Evolutionary conservation across 148 eudicot genomes (phyloP).

Genomic region (Cornus kousa): DNA sequence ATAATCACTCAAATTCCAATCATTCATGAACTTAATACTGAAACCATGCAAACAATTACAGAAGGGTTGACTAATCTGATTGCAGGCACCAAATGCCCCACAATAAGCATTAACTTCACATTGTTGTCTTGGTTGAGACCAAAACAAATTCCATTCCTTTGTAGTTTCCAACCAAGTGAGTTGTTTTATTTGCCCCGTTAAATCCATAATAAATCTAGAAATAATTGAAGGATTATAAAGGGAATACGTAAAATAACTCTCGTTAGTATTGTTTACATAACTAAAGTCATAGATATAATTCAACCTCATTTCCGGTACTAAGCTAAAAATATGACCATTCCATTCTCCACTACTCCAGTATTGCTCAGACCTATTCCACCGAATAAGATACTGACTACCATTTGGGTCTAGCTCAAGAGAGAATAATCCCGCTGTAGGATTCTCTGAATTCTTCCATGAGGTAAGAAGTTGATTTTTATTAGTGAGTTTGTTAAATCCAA

Average conservation of each 20-base stretch:
- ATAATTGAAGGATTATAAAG: conserved; percentile 27
- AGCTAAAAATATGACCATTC: conserved; percentile 45
- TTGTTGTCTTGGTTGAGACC: conserved; percentile 59
- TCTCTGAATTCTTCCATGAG: conserved; percentile 52
- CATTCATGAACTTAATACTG: conserved; percentile 9
- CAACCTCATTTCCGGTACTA: conserved; percentile 55
- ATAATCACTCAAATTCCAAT: conserved; percentile 50
- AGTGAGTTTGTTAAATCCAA: conserved; percentile 30
- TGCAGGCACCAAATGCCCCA: conserved; percentile 52
- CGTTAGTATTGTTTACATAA: conserved; percentile 39
- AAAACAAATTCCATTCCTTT: conserved; percentile 47
- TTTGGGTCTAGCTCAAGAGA: conserved; percentile 37
- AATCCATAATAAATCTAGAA: conserved; percentile 54
- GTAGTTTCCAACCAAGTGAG: conserved; percentile 34
- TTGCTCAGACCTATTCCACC: conserved; percentile 34
- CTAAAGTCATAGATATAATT: conserved; percentile 49
- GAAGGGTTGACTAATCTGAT: conserved; percentile 28
- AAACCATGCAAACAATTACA: conserved; percentile 49
- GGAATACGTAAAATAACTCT: conserved; percentile 54
- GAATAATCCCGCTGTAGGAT: conserved; percentile 50
- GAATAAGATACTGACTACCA: conserved; percentile 28
- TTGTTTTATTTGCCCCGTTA: conserved; percentile 47
- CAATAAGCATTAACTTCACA: conserved; percentile 57
- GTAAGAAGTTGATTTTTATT: conserved; percentile 23
- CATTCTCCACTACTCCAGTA: conserved; percentile 46